phyloP scores from a whole-genome alignment of 129 eudicot genomes.

The Artemisia annua region DNA sequence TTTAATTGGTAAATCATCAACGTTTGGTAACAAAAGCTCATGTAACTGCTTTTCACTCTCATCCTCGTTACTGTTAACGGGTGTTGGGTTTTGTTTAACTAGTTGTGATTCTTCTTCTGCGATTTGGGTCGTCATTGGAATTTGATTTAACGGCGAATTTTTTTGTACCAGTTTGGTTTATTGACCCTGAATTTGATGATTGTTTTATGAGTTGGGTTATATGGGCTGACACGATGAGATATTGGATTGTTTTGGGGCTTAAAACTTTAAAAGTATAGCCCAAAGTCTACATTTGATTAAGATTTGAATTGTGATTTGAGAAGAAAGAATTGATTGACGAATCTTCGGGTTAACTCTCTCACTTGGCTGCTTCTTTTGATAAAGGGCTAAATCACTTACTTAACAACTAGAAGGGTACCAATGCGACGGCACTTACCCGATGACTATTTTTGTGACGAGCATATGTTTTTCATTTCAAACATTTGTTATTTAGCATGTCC shows the following conservation, averaged over 20 bases:
- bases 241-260: background rate
- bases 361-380: no score
- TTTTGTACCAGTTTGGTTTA: constrained; percentile 15
- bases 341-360: no score
- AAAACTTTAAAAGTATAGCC: background rate
- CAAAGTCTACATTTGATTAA: background rate
- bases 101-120: constrained; percentile 18
- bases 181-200: constrained; percentile 4
- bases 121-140: constrained; percentile 17
- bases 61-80: constrained; percentile 30
- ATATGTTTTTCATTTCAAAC: no score
- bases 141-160: constrained; percentile 11
- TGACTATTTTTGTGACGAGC: no score
- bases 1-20: constrained; percentile 50
- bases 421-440: no score
- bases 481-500: no score
- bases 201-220: background rate
- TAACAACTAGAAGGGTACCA: no score
- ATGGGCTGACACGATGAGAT: constrained; percentile 16
- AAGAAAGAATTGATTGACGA: no score
- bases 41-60: constrained; percentile 47
- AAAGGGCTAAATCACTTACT: no score
- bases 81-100: background rate
- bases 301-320: background rate
- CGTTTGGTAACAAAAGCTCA: constrained; percentile 57